phyloP scores from a whole-genome alignment of 179 eudicot genomes.

The Actinidia chinensis region DNA sequence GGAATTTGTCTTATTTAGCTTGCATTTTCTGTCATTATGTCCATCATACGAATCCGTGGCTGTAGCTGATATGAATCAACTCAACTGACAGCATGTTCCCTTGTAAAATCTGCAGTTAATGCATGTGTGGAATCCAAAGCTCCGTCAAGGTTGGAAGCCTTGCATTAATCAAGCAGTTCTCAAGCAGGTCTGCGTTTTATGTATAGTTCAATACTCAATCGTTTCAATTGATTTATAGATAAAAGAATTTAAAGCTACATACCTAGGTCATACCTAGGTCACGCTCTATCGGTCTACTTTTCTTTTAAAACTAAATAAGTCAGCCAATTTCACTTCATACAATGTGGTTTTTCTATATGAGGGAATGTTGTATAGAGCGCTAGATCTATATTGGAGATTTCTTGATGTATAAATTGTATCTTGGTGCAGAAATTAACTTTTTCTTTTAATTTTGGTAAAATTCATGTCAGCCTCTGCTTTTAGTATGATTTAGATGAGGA shows the following conservation, averaged over 20 bases:
- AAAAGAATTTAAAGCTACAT: slow-evolving; percentile 1
- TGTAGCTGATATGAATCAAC: slow-evolving; percentile 16
- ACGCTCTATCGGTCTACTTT: not conserved
- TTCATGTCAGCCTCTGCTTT: not conserved
- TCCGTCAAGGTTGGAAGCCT: slow-evolving; percentile 72
- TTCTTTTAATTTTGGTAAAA: not conserved
- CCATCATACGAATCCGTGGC: not conserved
- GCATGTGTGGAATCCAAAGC: slow-evolving; percentile 72
- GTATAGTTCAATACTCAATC: not conserved
- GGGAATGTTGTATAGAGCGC: not conserved
- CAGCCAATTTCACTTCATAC: not conserved
- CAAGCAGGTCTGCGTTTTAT: slow-evolving; percentile 60
- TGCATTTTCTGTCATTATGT: not conserved
- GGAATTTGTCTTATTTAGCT: not conserved
- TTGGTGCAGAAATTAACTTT: not conserved
- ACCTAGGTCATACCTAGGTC: not conserved
- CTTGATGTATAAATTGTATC: not conserved
- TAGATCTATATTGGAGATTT: not conserved
- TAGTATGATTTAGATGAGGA: too few relatives aligned
- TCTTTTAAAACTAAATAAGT: not conserved
- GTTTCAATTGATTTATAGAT: not conserved
- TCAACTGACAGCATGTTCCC: slow-evolving; percentile 17
- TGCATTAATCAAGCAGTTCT: slow-evolving; percentile 49
- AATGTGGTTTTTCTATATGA: not conserved
- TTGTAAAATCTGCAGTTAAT: slow-evolving; percentile 58